Evolutionary conservation across 768 basidiomycete genomes (phyloP), one percentile per base, ranked within the genome.

Genomic region (Hypsizygus marmoreus): DNA sequence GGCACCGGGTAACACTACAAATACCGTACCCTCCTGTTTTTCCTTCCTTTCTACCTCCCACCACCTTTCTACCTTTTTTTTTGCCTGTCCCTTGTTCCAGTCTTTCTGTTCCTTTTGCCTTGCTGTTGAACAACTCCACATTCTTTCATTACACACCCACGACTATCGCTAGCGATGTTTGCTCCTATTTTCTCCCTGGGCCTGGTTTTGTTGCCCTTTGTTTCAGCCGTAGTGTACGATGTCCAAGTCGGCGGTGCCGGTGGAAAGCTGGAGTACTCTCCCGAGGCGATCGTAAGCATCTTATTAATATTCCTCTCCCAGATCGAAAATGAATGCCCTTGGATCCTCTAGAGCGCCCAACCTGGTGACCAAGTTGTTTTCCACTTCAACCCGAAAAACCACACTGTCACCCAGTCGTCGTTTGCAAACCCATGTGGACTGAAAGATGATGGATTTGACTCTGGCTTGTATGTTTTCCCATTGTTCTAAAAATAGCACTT

Each of bases 351-450:
- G 78, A 58, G 59, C 45, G 81, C 79, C 14, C 55, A 67, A 31
- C 58, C 67, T 45, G 81, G 81, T 40, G 82, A 84, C 61, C 76
- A 78, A 61, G 79, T 84, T 37, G 70, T 78, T 47, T 84, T 82
- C 69, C 74, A 76, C 49, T 84, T 82, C 67, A 65, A 76, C 47
- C 74, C 77, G 31, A 80, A 75, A 57, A 81, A 82, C 63, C 76
- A 78, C 59, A 75, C 74, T 7, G 75, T 74, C 28, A 69, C 72
- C n/a, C 77, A 78, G 62, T 75, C 74, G 2, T 68, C 75, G 13
- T 77, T 81, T 51, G 68, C 65, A 41, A 61, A 65, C 51, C 82
- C 82, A n/a, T 85, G 82, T 60, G 71, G 74, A 31, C 58, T 49
- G 43, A 72, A 73, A 43, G 70, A 73, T 4, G 77, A 76, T 29